Evolutionary conservation across 768 basidiomycete genomes (phyloP).

Genomic region (Tulasnella sp.): DNA sequence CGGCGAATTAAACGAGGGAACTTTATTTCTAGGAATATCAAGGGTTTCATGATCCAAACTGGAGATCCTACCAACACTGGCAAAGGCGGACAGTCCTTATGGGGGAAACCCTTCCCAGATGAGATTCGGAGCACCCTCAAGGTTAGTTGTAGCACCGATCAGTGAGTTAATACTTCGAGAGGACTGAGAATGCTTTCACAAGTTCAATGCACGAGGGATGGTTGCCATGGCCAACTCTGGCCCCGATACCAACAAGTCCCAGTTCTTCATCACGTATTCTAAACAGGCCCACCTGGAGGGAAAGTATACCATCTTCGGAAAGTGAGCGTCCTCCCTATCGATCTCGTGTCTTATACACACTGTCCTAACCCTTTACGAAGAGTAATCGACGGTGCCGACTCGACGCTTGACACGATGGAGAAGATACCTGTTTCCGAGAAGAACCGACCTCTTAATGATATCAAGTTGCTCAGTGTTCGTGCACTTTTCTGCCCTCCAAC

Average conservation of each 20-base stretch:
- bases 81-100: constrained; percentile 94
- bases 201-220: constrained; percentile 94
- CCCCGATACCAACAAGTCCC: constrained; percentile 80
- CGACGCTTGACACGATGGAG: constrained; percentile 90
- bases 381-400: constrained; percentile 96
- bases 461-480: constrained; percentile 70
- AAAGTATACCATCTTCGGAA: constrained; percentile 85
- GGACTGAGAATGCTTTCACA: background rate
- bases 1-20: background rate
- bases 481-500: background rate
- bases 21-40: constrained; percentile 59
- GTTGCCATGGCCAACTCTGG: constrained; percentile 99
- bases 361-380: constrained; percentile 20
- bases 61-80: constrained; percentile 85
- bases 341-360: too few species aligned
- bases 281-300: constrained; percentile 92
- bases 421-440: constrained; percentile 83
- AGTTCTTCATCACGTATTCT: constrained; percentile 62
- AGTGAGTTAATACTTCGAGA: constrained; percentile 17
- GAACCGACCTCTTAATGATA: constrained; percentile 76
- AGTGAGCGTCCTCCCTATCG: constrained; percentile 28
- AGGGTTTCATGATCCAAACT: constrained; percentile 91
- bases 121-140: constrained; percentile 92
- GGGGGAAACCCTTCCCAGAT: constrained; percentile 85
- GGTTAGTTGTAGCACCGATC: constrained; percentile 41